A percentile compares a stretch with the other conserved stretches of the same genome.
Conservation (phyloP, 1,284 basidiomycete genomes). For the Flammula alnicola region DNA sequence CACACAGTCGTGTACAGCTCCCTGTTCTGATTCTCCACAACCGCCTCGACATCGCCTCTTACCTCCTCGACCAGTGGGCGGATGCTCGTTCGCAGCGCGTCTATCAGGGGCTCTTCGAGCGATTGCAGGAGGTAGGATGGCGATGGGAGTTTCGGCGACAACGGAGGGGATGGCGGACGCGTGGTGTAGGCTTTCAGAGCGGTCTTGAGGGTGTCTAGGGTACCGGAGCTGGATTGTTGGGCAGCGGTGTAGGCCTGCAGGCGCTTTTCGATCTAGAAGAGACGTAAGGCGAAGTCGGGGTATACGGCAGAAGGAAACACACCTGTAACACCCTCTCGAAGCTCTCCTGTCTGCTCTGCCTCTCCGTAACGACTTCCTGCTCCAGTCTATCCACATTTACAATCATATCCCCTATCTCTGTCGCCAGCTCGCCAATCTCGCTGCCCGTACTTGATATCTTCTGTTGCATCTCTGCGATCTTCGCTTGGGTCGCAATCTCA, state of each 20-base stretch:
- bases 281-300: background rate
- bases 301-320: background rate
- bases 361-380: conserved; percentile 9
- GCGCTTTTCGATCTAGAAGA: conserved; percentile 18
- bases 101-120: conserved; percentile 21
- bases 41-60: conserved; percentile 17
- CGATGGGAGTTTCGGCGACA: conserved; percentile 3
- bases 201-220: conserved; percentile 16
- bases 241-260: conserved; percentile 7
- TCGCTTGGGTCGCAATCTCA: background rate
- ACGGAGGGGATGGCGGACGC: conserved; percentile 2
- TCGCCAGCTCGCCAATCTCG: conserved; percentile 20
- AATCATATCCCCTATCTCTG: conserved; percentile 13
- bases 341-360: conserved; percentile 15
- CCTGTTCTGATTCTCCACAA: conserved; percentile 20
- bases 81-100: conserved; percentile 15
- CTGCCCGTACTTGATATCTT: conserved; percentile 13
- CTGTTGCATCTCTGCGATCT: conserved; percentile 7
- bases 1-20: conserved; percentile 22
- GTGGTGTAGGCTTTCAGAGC: conserved; percentile 23
- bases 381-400: conserved; percentile 10
- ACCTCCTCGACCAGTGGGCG: conserved; percentile 21
- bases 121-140: conserved; percentile 18
- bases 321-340: conserved; percentile 14
- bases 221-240: conserved; percentile 11